phyloP scores from a whole-genome alignment of 2,329 filamentous ascomycete genomes.

The Monosporascus ibericus region DNA sequence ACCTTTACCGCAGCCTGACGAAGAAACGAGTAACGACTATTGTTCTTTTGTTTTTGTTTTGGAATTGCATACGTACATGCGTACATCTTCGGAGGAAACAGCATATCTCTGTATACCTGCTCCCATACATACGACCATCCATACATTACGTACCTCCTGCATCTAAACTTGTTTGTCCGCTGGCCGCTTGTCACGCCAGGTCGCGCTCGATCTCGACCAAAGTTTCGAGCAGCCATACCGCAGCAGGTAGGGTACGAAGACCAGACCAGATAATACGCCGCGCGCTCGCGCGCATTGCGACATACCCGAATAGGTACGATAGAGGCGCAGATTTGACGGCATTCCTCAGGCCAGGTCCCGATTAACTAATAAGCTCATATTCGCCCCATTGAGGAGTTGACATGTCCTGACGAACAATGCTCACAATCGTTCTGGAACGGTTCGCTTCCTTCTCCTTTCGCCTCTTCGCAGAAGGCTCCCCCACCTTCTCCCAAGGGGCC shows the following conservation, averaged over 20 bases:
- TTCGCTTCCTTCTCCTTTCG: constrained; percentile 18
- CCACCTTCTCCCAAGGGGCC: constrained; percentile 29
- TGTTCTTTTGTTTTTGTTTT: too few species aligned
- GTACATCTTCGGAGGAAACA: not conserved
- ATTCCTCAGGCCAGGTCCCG: not conserved
- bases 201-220: not conserved
- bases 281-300: too few species aligned
- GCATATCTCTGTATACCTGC: not conserved
- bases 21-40: too few species aligned
- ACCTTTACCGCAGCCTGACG: too few species aligned
- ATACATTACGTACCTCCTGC: not conserved
- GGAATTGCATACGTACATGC: too few species aligned
- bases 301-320: not conserved
- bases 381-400: constrained; percentile 8
- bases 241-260: not conserved
- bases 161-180: not conserved
- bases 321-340: not conserved
- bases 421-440: constrained; percentile 22
- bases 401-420: constrained; percentile 29
- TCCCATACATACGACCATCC: not conserved
- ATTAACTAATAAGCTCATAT: too few species aligned
- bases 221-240: not conserved
- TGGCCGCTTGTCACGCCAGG: not conserved
- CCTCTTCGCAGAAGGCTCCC: constrained; percentile 28
- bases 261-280: too few species aligned